Base-by-base conservation (phyloP, 805 yeast species). In the Cyberlindnera nakhonratchasimensis region DNA sequence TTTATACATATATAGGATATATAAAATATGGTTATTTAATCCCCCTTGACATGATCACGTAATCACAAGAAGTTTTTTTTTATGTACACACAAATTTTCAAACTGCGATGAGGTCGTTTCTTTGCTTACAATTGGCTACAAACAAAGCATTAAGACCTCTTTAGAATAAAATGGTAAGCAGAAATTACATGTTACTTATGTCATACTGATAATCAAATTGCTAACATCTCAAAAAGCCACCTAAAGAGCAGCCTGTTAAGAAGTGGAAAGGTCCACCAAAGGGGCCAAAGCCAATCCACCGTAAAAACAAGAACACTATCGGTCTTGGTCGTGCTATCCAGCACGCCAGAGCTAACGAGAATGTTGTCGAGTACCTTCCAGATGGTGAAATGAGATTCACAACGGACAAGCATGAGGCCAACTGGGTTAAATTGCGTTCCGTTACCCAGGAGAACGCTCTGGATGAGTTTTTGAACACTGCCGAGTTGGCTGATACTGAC, bases 401-500 rank as follows among this genome's bases (percentile, higher is more conserved):
- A 16, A 88, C 96, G 0, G 82, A 77, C 35, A 82, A 82, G 53
- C 86, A 79, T 52, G 95, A 87, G 59, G 95, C 88, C 12, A 76
- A 74, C 48, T 88, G 96, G 95, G 95, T 86, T 39, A 87, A 89
- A 50, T 68, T 93, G 58, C 78, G 93, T 61, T 89, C 97, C 2
- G 95, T 93, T 13, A 93, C 98, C 0, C 98, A 93, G 57, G 98
- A 93, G 62, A 79, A 84, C 53, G 83, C 97, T 1, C 66, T 93
- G 43, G 98, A 93, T 65, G 99, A 93, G 66, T 90, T 93, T 63
- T 75, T 93, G 57, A 84, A 82, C 58, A 91, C 97, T 7, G 99
- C 99, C 1, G 96, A 88, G 63, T 75, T 93, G 45, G 96, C 97
- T 2, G 96, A 89, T 59, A 89, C 91, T 17, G 98, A 93, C 67